Conservation (phyloP, 805 yeast species). For the Sungouiozyma ichnusensis region DNA sequence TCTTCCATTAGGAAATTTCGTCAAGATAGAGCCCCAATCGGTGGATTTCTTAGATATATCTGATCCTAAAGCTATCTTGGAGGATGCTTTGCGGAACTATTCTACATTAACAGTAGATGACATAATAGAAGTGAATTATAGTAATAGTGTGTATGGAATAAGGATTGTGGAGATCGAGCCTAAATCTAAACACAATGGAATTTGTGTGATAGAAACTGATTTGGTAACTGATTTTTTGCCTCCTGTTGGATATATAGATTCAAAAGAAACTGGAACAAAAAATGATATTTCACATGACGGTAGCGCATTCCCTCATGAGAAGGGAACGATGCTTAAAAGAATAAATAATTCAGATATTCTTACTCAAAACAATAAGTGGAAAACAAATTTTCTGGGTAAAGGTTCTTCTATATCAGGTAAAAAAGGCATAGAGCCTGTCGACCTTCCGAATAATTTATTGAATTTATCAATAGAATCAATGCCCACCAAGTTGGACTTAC, state of each 20-base stretch:
- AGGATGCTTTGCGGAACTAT: conserved; percentile 81
- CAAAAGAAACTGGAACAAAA: conserved; percentile 35
- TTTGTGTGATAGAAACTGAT: conserved; percentile 95
- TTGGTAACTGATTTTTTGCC: conserved; percentile 96
- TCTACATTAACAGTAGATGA: conserved; percentile 80
- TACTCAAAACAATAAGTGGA: conserved; percentile 29
- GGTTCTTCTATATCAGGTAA: conserved; percentile 70
- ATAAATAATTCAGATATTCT: conserved; percentile 50
- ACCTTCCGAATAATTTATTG: conserved; percentile 6
- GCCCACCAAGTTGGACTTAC: conserved; percentile 63
- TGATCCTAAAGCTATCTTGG: conserved; percentile 94
- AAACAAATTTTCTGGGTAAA: conserved; percentile 39
- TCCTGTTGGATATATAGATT: conserved; percentile 96
- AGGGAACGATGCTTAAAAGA: conserved; percentile 64
- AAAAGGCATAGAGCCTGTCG: conserved; percentile 2
- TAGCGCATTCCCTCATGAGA: conserved; percentile 19
- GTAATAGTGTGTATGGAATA: conserved; percentile 65
- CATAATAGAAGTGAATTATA: conserved; percentile 74
- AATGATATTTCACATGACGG: conserved; percentile 18
- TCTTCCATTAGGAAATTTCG: conserved; percentile 77
- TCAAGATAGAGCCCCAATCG: conserved; percentile 90
- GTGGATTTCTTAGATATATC: conserved; percentile 86
- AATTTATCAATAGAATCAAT: conserved; percentile 46
- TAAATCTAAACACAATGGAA: conserved; percentile 48
- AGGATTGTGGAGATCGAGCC: conserved; percentile 85